Base-by-base conservation (phyloP, 1,284 basidiomycete species). In the Microbotryum silenes-acaulis region DNA sequence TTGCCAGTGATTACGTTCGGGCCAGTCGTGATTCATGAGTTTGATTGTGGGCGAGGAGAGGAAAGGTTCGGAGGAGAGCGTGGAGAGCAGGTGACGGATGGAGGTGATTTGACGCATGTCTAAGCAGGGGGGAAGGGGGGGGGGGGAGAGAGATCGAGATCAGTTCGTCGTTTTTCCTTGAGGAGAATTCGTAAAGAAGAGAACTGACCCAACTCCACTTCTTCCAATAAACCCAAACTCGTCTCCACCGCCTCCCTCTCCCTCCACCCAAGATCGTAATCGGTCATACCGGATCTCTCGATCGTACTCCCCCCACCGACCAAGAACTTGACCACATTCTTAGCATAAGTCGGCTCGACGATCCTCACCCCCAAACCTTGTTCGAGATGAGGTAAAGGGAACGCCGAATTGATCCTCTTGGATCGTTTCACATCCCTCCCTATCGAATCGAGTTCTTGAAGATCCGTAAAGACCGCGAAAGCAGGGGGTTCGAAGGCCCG, bases 351-450 rank as follows among this genome's bases (percentile, higher is more conserved):
- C 2, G 66, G 61, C 48, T 67, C 66, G 51, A 67, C 58, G n/a
- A 67, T 25, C 4, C 6, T 4, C 16, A 63, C 59, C 21, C 44
- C 51, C 21, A 67, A 54, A 0, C 44, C 51, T 3, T 37, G 42
- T n/a, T 57, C 56, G 45, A 67, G 56, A 12, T 67, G 66, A 23
- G 61, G 21, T 5, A 65, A 54, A n/a, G 66, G 63, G 31, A 65
- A 67, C 23, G 61, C 37, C 25, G 54, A 49, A 50, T 57, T 48
- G 46, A 25, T 27, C 27, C 33, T 53, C 12, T 53, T n/a, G 51
- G 25, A 18, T 29, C 51, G n/a, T 16, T 25, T 42, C 12, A 42
- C 37, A 6, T 18, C 37, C 37, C 37, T 12, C 12, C 37, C 37
- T 53, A 54, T 1, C 29, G 49, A 50, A 27, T 57, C 52, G 45